These are phyloP conservation scores for Ottelia alismoides DNA, from an alignment of 106 monocot genomes.

Conservation along the genomic window DNA sequence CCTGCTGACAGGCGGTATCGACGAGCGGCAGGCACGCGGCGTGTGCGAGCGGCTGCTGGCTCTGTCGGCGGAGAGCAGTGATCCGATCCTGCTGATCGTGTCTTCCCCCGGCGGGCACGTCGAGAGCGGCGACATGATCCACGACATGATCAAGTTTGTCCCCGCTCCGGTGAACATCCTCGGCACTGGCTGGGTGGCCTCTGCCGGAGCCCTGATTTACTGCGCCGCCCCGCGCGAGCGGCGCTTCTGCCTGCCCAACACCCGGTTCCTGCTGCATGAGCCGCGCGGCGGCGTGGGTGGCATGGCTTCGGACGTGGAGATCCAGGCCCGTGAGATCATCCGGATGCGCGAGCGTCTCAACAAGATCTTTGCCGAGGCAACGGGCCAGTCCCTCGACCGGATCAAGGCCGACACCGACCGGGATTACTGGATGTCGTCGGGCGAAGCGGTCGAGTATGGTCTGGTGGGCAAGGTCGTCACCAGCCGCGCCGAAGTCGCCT, in stretches of 20 bases:
- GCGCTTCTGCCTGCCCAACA: slow-evolving; percentile 41
- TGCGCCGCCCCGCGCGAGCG: background rate
- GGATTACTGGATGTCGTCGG: background rate
- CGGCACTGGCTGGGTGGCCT: background rate
- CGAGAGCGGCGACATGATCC: background rate
- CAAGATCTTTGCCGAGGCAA: slow-evolving; percentile 44
- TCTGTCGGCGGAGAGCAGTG: background rate
- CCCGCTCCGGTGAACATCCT: background rate
- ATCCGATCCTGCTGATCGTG: background rate
- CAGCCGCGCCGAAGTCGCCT: too few species aligned
- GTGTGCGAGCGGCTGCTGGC: background rate
- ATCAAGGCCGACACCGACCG: slow-evolving; percentile 19
- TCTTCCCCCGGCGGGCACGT: background rate
- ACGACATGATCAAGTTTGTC: background rate
- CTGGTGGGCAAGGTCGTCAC: background rate
- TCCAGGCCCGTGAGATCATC: slow-evolving; percentile 64
- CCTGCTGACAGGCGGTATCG: background rate
- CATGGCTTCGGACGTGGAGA: slow-evolving; percentile 46
- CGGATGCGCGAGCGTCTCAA: slow-evolving; percentile 48
- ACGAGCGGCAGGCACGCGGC: background rate
- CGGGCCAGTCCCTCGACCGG: slow-evolving; percentile 23
- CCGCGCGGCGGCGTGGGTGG: slow-evolving; percentile 44
- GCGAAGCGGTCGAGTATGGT: background rate
- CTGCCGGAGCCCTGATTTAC: background rate
- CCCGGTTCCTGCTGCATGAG: slow-evolving; percentile 68